phyloP scores from a whole-genome alignment of 306 rosid genomes.

The Rosa persica region DNA sequence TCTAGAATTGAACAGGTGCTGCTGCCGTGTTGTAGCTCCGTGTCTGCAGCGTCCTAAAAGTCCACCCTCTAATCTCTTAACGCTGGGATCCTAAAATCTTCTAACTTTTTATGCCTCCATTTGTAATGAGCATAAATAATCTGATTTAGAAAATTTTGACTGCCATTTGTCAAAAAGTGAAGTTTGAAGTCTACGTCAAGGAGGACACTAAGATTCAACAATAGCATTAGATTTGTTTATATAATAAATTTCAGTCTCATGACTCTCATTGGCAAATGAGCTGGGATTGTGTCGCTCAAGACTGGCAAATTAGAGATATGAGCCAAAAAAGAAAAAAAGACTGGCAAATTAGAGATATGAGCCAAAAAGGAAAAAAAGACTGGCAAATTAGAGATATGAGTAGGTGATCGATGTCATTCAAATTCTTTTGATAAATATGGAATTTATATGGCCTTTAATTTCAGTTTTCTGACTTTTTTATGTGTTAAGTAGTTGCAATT shows the following conservation, averaged over 20 bases:
- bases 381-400: not conserved
- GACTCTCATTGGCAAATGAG: not conserved
- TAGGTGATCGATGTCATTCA: not conserved
- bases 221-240: not conserved
- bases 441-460: too few species aligned
- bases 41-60: not conserved
- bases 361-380: too few species aligned
- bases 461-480: too few species aligned
- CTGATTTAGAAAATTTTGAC: not conserved
- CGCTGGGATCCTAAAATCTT: not conserved
- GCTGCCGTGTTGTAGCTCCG: not conserved
- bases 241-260: not conserved
- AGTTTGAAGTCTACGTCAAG: not conserved
- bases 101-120: not conserved
- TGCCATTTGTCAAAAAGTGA: constrained; percentile 9
- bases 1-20: not conserved
- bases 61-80: not conserved
- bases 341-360: not conserved
- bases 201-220: not conserved
- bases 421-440: too few species aligned
- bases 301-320: not conserved
- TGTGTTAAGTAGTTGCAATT: too few species aligned
- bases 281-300: not conserved
- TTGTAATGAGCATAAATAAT: constrained; percentile 1
- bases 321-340: too few species aligned